Base-by-base conservation (phyloP, 2,329 filamentous ascomycete species). In the Dissoconium aciculare region DNA sequence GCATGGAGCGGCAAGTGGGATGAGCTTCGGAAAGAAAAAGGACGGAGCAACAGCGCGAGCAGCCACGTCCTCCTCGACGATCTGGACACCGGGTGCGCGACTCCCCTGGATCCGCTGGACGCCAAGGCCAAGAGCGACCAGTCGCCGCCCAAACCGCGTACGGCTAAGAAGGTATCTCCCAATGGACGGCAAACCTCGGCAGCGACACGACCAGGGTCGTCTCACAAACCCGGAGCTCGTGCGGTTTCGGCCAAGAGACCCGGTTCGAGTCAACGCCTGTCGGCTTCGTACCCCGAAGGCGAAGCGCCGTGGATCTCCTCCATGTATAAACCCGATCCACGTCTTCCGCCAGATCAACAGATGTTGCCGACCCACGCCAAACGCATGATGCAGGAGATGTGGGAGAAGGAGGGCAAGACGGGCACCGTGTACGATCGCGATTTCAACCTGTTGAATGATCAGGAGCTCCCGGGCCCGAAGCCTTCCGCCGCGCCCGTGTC, bases 281-380 rank as follows among this genome's bases (percentile, higher is more conserved):
- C 54, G 49, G 54, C 65, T 46, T 51, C 66, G 55, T 71, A 82
- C 59, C 85, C 85, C 1, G 89, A 95, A 61, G 89, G 89, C 12
- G 87, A 95, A 32, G 84, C 89, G 6, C 89, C 89, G 30, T 98
- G 89, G 89, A 71, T 95, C 57, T 71, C 89, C 27, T 81, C 79
- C 13, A 83, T 92, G 57, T 98, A 94, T 57, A 92, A 91, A 50
- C 89, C 89, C 1, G 89, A 98, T 51, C 89, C 89, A 16, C 77
- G 84, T 37, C 64, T 98, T 17, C 89, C 89, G 4, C 89, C 84
- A 0, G 89, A 98, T 39, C 81, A 98, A 55, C 89, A 98, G 52
- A 74, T 98, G 31, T 71, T 98, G 8, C 89, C 89, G 1, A 95
- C 89, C 0, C 84, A 95, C 39, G 89, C 89, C 9, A 83, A 78